Conservation (phyloP, 345 rosid species). For the Heritiera fomes region DNA sequence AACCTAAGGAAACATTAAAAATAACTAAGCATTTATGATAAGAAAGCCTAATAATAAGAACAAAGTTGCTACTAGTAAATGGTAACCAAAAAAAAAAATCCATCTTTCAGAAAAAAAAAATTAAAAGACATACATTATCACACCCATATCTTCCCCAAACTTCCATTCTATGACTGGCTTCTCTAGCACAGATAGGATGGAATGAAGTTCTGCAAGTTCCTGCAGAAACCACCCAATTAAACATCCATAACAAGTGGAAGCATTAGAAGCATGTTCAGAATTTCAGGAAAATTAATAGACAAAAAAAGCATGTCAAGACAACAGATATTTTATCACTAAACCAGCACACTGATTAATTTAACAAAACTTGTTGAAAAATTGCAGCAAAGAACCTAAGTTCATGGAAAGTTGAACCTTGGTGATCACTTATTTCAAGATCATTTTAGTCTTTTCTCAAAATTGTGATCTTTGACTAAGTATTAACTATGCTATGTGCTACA, state of each 20-base stretch:
- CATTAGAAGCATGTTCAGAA: neutral
- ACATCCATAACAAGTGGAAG: slow-evolving; percentile 3
- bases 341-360: neutral
- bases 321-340: neutral
- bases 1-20: slow-evolving; percentile 51
- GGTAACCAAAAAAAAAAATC: neutral
- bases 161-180: slow-evolving; percentile 82
- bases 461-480: too few species aligned
- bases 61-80: neutral
- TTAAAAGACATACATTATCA: slow-evolving; percentile 63
- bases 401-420: neutral
- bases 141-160: slow-evolving; percentile 88
- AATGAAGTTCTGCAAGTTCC: slow-evolving; percentile 89
- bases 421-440: neutral
- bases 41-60: slow-evolving; percentile 16
- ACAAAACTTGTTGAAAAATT: neutral
- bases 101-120: neutral
- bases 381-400: neutral
- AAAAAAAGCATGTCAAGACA: neutral
- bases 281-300: neutral
- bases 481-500: neutral
- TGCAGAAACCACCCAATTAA: slow-evolving; percentile 31
- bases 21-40: slow-evolving; percentile 11
- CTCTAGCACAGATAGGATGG: slow-evolving; percentile 97
- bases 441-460: neutral